Conservation (phyloP, 306 rosid genomes). For the Dicorynia guianensis region DNA sequence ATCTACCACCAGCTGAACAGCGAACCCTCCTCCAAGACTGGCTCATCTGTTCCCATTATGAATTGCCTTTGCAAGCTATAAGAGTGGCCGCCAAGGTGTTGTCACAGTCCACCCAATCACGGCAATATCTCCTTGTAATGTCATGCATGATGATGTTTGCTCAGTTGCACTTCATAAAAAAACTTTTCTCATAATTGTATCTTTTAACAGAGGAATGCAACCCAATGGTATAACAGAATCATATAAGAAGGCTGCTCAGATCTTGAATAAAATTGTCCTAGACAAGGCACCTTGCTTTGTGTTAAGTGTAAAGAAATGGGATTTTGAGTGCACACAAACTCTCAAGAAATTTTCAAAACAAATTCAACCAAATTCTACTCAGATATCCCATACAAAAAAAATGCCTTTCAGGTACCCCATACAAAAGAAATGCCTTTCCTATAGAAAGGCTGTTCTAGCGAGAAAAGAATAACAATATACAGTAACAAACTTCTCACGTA, state of each 20-base stretch:
- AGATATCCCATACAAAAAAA: too few species aligned
- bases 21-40: background rate
- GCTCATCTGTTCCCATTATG: slow-evolving; percentile 32
- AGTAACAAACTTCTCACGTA: too few species aligned
- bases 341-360: too few species aligned
- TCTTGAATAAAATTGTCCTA: slow-evolving; percentile 39
- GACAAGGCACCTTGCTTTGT: slow-evolving; percentile 51
- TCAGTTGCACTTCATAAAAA: slow-evolving; percentile 40
- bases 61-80: slow-evolving; percentile 42
- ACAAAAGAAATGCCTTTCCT: too few species aligned
- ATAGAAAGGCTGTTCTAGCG: too few species aligned
- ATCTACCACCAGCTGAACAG: slow-evolving; percentile 34
- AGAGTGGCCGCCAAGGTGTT: slow-evolving; percentile 19
- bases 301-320: too few species aligned
- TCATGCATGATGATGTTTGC: slow-evolving; percentile 49
- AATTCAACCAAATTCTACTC: too few species aligned
- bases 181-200: slow-evolving; percentile 37
- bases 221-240: slow-evolving; percentile 22
- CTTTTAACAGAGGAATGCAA: slow-evolving; percentile 31
- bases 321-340: too few species aligned
- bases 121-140: slow-evolving; percentile 32
- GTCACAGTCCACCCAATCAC: slow-evolving; percentile 41
- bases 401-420: too few species aligned
- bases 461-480: too few species aligned
- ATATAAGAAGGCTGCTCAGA: background rate